Percentiles rank a stretch among this genome's conserved stretches.
phyloP scores from a whole-genome alignment of 1,284 basidiomycete species.

The Microbotryum violaceum region DNA sequence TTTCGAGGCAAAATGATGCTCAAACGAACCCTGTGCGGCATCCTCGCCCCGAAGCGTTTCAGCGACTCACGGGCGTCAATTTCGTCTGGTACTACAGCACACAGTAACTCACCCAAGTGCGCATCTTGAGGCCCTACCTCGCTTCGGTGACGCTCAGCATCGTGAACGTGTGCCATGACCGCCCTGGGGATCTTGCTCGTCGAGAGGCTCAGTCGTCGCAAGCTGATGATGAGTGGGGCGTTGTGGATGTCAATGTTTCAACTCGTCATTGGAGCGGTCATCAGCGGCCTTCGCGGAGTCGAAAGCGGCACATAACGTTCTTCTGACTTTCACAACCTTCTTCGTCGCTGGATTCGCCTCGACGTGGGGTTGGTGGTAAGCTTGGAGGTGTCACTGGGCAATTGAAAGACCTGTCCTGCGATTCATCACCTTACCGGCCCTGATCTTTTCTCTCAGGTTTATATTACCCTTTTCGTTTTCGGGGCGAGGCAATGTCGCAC shows the following conservation, averaged over 20 bases:
- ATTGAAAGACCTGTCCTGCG: too few species aligned
- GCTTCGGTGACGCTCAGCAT: not conserved
- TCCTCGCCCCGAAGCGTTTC: conserved; percentile 24
- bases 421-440: too few species aligned
- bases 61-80: conserved; percentile 29
- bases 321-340: not conserved
- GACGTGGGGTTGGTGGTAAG: too few species aligned
- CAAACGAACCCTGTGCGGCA: conserved; percentile 11
- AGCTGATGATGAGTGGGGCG: not conserved
- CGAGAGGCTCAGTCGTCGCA: conserved; percentile 6
- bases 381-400: too few species aligned
- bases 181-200: conserved; percentile 2
- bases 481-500: too few species aligned
- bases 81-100: conserved; percentile 1
- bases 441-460: too few species aligned
- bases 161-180: conserved; percentile 1
- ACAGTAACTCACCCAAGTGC: not conserved
- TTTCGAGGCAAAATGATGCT: not conserved
- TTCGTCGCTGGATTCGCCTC: not conserved
- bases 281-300: not conserved
- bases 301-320: not conserved
- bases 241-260: not conserved
- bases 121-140: not conserved
- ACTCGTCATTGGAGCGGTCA: conserved; percentile 6
- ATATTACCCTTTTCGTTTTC: too few species aligned